Evolutionary conservation across 371 early-diverging fungal genomes (phyloP).

Genomic region (Actinomortierella ambigua): DNA sequence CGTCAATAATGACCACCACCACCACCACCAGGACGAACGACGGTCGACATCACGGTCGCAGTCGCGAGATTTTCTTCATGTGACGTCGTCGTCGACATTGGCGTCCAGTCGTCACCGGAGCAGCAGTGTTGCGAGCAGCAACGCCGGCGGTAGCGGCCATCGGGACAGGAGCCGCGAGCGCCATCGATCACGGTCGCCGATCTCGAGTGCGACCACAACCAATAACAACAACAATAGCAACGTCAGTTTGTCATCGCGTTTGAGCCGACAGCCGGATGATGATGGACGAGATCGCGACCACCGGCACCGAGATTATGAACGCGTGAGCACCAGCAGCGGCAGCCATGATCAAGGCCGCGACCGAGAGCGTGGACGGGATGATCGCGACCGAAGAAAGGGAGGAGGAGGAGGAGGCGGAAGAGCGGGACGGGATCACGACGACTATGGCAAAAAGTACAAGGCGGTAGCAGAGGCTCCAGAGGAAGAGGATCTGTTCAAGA

Average conservation of each 20-base stretch:
- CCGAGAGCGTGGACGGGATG: neutral
- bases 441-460: constrained; percentile 4
- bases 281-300: too few relatives aligned
- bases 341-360: constrained; percentile 15
- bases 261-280: too few relatives aligned
- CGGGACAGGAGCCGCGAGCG: constrained; percentile 15
- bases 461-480: neutral
- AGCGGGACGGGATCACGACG: neutral
- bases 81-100: too few relatives aligned
- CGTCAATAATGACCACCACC: too few relatives aligned
- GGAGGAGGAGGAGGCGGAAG: neutral
- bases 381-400: neutral
- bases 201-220: too few relatives aligned
- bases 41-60: too few relatives aligned
- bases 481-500: constrained; percentile 10
- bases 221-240: too few relatives aligned
- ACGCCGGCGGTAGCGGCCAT: constrained; percentile 13
- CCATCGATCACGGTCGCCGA: neutral
- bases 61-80: too few relatives aligned
- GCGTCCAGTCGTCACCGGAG: too few relatives aligned
- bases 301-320: constrained; percentile 15
- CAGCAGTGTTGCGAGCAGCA: too few relatives aligned
- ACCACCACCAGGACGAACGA: too few relatives aligned
- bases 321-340: constrained; percentile 5
- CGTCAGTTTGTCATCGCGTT: too few relatives aligned